These are phyloP conservation scores for Tagetes erecta DNA, from an alignment of 129 eudicot genomes.

Conservation along the genomic window DNA sequence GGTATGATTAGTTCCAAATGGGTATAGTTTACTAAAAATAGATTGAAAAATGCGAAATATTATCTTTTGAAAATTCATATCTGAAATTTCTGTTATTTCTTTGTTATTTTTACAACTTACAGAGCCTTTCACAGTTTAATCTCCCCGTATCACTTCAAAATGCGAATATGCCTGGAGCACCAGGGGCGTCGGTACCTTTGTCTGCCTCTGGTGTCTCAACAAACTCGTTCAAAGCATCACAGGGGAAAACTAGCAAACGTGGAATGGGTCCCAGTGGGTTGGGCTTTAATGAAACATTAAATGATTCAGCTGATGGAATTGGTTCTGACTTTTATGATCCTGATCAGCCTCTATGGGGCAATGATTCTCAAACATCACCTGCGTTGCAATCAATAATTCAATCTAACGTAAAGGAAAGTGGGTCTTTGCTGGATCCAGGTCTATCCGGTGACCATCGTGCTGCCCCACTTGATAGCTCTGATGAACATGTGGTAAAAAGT, in stretches of 20 bases:
- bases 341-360: conserved; percentile 90
- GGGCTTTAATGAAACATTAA: conserved; percentile 42
- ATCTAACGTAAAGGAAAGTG: conserved; percentile 42
- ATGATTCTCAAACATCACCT: conserved; percentile 61
- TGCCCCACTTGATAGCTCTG: conserved; percentile 38
- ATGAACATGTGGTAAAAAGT: conserved; percentile 45
- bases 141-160: conserved; percentile 89
- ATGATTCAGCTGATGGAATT: conserved; percentile 39
- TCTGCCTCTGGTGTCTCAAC: conserved; percentile 57
- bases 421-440: conserved; percentile 42
- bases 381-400: conserved; percentile 41
- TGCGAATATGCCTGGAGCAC: conserved; percentile 60
- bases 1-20: conserved; percentile 46
- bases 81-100: conserved; percentile 31
- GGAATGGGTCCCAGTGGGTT: conserved; percentile 35
- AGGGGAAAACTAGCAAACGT: conserved; percentile 40
- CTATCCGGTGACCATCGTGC: conserved; percentile 42
- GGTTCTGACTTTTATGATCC: conserved; percentile 90
- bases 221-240: conserved; percentile 47
- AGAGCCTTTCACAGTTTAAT: conserved; percentile 95
- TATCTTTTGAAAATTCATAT: conserved; percentile 14
- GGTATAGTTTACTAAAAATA: background rate
- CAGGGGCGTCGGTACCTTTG: conserved; percentile 56
- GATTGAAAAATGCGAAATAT: background rate
- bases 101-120: conserved; percentile 44